Base-by-base conservation (phyloP, 2,329 filamentous ascomycete species). In the Penicillium sp. region DNA sequence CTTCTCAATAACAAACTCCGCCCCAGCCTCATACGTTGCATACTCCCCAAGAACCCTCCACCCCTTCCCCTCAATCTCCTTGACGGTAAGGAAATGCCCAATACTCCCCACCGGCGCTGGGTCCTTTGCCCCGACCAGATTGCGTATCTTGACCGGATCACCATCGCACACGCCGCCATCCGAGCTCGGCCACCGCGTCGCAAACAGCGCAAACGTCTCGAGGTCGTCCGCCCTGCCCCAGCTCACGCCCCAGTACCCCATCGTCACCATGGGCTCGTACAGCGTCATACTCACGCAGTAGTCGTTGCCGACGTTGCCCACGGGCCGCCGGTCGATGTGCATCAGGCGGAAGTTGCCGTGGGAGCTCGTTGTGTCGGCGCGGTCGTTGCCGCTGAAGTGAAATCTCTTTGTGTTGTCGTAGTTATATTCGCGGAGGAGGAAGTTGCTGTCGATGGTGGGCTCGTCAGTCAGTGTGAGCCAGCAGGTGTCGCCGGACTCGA, bases 111-210 rank as follows among this genome's bases (percentile, higher is more conserved):
- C 35, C 3, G 35, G 35, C 35, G 35, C 9, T 2, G 35, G 35
- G 15, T 57, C 17, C 51, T 15, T 44, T 6, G 51, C 51, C 3
- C 51, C 51, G 9, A 53, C 15, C 51, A 53, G 21, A 38, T 53
- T 53, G n/a, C 51, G 51, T 11, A 53, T 53, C 30, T 53, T 53
- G 3, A 53, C 51, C 17, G n/a, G 30, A 53, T 53, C 51, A 7
- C 51, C 51, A 21, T 38, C 41, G 13, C 21, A 29, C 8, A 53
- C 51, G 6, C 21, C 17, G 5, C 35, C 51, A 21, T 38, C 49
- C 4, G 51, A 38, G 4, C 5, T 19, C 1, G 31, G 31, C 51
- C 51, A 44, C 15, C n/a, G 5, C 6, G 49, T 51, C 17, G 51
- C 30, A 38, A 53, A 53, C n/a, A 53, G 30, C 19, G 51, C 41